phyloP scores from a whole-genome alignment of 2,329 filamentous ascomycete species.

The Bipolaris victoriae region DNA sequence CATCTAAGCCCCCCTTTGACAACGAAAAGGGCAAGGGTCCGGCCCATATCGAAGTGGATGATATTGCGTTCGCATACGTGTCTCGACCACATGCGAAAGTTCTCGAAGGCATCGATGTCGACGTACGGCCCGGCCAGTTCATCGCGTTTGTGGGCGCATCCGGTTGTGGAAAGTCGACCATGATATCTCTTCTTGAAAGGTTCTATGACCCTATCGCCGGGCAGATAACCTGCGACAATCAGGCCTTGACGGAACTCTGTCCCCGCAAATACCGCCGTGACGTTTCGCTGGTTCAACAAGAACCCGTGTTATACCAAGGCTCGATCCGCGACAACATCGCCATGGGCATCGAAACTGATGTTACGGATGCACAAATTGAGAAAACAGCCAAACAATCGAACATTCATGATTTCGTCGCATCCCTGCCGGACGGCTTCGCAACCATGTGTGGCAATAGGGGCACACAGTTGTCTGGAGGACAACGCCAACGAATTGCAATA shows the following conservation, averaged over 20 bases:
- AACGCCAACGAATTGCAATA: conserved; percentile 94
- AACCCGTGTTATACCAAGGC: conserved; percentile 93
- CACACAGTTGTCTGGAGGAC: conserved; percentile 68
- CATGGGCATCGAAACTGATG: conserved; percentile 66
- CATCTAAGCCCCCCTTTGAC: conserved; percentile 40
- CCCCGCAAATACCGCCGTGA: conserved; percentile 82
- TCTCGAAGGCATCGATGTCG: conserved; percentile 78
- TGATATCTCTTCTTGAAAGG: conserved; percentile 86
- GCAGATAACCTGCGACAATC: conserved; percentile 78
- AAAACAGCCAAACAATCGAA: conserved; percentile 73
- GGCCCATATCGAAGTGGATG: conserved; percentile 51
- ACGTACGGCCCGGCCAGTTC: conserved; percentile 72
- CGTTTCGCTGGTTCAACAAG: conserved; percentile 89
- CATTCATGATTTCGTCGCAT: conserved; percentile 44
- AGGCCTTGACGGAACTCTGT: conserved; percentile 75
- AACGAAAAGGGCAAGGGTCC: conserved; percentile 43
- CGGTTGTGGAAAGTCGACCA: conserved; percentile 93
- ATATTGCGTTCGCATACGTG: conserved; percentile 84
- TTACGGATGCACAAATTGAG: conserved; percentile 74
- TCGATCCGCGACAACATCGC: conserved; percentile 90
- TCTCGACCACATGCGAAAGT: conserved; percentile 77
- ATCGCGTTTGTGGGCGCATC: conserved; percentile 88
- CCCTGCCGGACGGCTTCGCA: conserved; percentile 61
- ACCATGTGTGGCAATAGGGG: conserved; percentile 43
- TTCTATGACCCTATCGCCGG: conserved; percentile 91